Evolutionary conservation across 1,139 yeast genomes (phyloP).

Genomic region (Yamadazyma membranifaciens): DNA sequence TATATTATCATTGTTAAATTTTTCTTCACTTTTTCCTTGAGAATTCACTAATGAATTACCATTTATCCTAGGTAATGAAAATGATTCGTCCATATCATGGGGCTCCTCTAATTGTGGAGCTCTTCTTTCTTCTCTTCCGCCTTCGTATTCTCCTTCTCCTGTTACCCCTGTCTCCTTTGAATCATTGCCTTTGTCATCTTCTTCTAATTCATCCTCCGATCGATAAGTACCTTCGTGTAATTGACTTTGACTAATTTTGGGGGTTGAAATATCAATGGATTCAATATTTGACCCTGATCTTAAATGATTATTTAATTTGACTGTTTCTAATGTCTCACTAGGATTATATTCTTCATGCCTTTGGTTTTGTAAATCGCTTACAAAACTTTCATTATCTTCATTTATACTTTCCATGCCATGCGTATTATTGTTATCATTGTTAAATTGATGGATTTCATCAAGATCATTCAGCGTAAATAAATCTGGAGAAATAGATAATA

Average conservation of each 20-base stretch:
- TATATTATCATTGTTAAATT: conserved; percentile 9
- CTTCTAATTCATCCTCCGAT: not conserved
- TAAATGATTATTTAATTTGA: conserved; percentile 7
- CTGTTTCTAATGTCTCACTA: conserved; percentile 16
- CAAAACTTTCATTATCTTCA: conserved; percentile 11
- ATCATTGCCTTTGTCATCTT: not conserved
- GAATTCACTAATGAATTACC: conserved; percentile 11
- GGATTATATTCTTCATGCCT: conserved; percentile 8
- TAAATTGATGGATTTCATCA: conserved; percentile 12
- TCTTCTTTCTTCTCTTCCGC: conserved; percentile 6
- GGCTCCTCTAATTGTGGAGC: no score
- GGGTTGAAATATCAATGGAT: conserved; percentile 8
- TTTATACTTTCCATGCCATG: conserved; percentile 9
- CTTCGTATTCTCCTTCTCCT: not conserved
- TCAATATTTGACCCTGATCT: conserved; percentile 4
- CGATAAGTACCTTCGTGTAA: not conserved
- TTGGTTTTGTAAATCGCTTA: conserved; percentile 6
- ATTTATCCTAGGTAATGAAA: conserved; percentile 30
- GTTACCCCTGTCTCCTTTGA: not conserved
- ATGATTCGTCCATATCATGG: conserved; percentile 24
- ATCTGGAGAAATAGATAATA: conserved; percentile 55
- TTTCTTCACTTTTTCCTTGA: conserved; percentile 8
- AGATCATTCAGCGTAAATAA: conserved; percentile 37
- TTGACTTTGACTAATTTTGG: not conserved
- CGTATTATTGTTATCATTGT: not conserved